Conservation (phyloP, 495 filamentous ascomycete species). For the Rusavskia elegans region DNA sequence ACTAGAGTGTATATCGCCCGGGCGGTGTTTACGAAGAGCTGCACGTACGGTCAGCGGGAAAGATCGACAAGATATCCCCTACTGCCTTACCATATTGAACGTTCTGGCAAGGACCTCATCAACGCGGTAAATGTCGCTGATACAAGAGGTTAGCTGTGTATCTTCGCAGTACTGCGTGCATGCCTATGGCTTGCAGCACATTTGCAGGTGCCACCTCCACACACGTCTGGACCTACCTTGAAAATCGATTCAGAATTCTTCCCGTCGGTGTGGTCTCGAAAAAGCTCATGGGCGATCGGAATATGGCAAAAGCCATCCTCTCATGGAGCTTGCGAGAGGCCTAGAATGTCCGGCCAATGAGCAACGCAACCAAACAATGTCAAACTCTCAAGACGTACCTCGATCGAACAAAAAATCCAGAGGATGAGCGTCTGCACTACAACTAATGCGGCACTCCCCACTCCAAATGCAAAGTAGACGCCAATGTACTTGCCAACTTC, state of each 20-base stretch:
- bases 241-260: slow-evolving; percentile 92
- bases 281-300: slow-evolving; percentile 96
- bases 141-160: not conserved
- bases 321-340: slow-evolving; percentile 94
- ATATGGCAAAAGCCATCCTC: slow-evolving; percentile 94
- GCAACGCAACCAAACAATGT: slow-evolving; percentile 3
- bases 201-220: not conserved
- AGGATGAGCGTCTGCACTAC: slow-evolving; percentile 88
- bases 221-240: slow-evolving; percentile 39
- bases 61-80: not conserved
- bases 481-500: slow-evolving; percentile 81
- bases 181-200: not conserved
- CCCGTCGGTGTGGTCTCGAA: slow-evolving; percentile 98
- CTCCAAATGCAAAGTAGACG: slow-evolving; percentile 82
- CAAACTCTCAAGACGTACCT: slow-evolving; percentile 35
- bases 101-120: slow-evolving; percentile 89
- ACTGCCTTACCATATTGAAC: slow-evolving; percentile 58
- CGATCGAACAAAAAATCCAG: slow-evolving; percentile 99
- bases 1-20: slow-evolving; percentile 72
- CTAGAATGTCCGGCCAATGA: slow-evolving; percentile 22
- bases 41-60: slow-evolving; percentile 13
- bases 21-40: slow-evolving; percentile 77
- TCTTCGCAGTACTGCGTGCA: not conserved
- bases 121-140: slow-evolving; percentile 83
- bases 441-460: slow-evolving; percentile 74